Percentiles rank a stretch among this genome's conserved stretches.
phyloP scores from a whole-genome alignment of 2,329 filamentous ascomycete genomes.

The Phaeoacremonium minimum region DNA sequence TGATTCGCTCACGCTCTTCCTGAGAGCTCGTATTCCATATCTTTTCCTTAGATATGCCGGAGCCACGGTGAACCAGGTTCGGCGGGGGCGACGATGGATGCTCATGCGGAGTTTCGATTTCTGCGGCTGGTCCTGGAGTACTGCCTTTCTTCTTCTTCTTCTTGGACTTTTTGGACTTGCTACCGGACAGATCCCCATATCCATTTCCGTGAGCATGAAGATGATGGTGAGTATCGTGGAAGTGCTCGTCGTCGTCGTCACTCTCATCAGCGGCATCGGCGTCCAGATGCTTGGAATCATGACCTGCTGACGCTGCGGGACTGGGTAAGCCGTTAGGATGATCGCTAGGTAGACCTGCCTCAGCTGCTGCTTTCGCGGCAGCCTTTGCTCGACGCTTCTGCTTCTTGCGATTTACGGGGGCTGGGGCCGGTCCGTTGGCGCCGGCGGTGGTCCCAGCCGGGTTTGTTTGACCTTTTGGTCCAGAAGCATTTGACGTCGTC shows the following conservation, averaged over 20 bases:
- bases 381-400: constrained; percentile 89
- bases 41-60: constrained; percentile 66
- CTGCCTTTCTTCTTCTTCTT: constrained; percentile 64
- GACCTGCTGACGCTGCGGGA: constrained; percentile 20
- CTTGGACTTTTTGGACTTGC: constrained; percentile 56
- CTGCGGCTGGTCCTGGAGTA: constrained; percentile 15
- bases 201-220: constrained; percentile 29
- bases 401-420: constrained; percentile 82
- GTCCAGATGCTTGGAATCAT: constrained; percentile 36
- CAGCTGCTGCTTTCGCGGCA: constrained; percentile 61
- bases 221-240: constrained; percentile 31
- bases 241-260: constrained; percentile 42
- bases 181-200: constrained; percentile 14
- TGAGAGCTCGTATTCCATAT: constrained; percentile 97
- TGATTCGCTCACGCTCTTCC: constrained; percentile 94
- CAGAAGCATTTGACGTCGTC: constrained; percentile 27
- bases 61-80: constrained; percentile 25
- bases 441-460: constrained; percentile 9
- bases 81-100: constrained; percentile 14
- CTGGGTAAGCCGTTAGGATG: constrained; percentile 35
- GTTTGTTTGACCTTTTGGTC: constrained; percentile 24
- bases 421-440: constrained; percentile 29
- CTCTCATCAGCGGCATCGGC: constrained; percentile 54
- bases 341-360: constrained; percentile 27
- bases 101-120: constrained; percentile 21